These are phyloP conservation scores for Serendipita vermifera DNA, from an alignment of 768 basidiomycete species.

Conservation along the genomic window DNA sequence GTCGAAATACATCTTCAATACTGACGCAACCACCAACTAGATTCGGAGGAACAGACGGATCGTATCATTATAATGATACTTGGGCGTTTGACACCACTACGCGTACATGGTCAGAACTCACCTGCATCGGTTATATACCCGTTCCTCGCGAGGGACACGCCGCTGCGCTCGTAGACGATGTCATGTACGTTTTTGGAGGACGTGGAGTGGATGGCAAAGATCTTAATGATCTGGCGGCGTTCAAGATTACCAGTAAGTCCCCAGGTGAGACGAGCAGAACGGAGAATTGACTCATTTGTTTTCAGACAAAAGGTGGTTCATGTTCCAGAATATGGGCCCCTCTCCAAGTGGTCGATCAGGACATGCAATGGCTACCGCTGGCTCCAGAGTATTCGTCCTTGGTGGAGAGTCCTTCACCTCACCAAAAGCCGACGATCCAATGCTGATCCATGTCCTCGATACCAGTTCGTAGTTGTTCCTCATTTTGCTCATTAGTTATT, in stretches of 20 bases:
- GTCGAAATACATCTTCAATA: slow-evolving; percentile 15
- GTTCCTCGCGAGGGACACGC: slow-evolving; percentile 93
- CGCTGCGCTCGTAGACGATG: slow-evolving; percentile 90
- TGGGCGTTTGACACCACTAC: slow-evolving; percentile 85
- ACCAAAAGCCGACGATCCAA: slow-evolving; percentile 62
- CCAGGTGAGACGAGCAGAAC: neutral
- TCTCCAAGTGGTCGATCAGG: slow-evolving; percentile 85
- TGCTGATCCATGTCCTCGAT: slow-evolving; percentile 80
- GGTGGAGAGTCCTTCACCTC: slow-evolving; percentile 85
- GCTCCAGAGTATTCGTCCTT: slow-evolving; percentile 78
- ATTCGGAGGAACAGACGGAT: slow-evolving; percentile 97
- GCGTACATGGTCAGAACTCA: slow-evolving; percentile 76
- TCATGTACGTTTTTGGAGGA: slow-evolving; percentile 95
- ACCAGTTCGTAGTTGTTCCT: slow-evolving; percentile 55
- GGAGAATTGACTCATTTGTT: slow-evolving; percentile 11
- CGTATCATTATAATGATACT: slow-evolving; percentile 97
- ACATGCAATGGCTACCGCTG: slow-evolving; percentile 95
- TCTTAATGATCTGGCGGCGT: slow-evolving; percentile 84
- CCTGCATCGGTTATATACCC: slow-evolving; percentile 94
- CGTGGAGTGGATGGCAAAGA: slow-evolving; percentile 96
- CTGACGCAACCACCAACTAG: slow-evolving; percentile 34
- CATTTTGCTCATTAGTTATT: slow-evolving; percentile 1
- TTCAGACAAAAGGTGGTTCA: slow-evolving; percentile 94
- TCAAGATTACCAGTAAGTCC: slow-evolving; percentile 90
- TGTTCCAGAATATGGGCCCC: slow-evolving; percentile 99